These are phyloP conservation scores for Astrephomene gubernaculifera DNA, from an alignment of 139 green algal species.

Conservation along the genomic window DNA sequence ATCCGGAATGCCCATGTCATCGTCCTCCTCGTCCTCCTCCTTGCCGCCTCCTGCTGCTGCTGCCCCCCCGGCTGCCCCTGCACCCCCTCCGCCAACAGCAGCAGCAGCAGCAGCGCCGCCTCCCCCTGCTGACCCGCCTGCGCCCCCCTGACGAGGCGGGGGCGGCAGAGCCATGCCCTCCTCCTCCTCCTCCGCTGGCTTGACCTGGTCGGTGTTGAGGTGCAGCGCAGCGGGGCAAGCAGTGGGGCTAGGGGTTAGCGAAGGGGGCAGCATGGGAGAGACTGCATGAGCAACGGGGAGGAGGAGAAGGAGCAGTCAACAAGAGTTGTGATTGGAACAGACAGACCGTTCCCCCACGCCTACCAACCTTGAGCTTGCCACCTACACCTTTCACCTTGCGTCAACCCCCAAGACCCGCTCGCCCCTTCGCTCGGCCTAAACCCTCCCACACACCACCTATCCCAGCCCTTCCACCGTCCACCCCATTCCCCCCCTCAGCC, in stretches of 20 bases:
- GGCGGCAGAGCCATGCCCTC: conserved; percentile 61
- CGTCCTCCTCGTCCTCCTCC: conserved; percentile 57
- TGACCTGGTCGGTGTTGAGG: not conserved
- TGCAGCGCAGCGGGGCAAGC: not conserved
- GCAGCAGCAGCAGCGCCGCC: not conserved
- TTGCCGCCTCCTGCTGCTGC: not conserved
- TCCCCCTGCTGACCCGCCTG: not conserved
- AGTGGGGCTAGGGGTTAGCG: not conserved
- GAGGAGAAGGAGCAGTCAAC: no score
- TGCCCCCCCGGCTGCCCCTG: not conserved
- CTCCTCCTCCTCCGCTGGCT: conserved; percentile 28
- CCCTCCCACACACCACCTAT: not conserved
- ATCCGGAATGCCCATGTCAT: conserved; percentile 64
- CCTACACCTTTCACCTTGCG: no score
- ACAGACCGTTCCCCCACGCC: no score
- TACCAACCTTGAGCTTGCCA: no score
- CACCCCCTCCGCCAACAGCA: not conserved
- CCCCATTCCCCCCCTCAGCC: not conserved
- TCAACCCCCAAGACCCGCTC: not conserved
- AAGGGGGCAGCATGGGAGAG: not conserved
- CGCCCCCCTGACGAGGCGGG: conserved; percentile 10
- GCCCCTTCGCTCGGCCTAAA: not conserved
- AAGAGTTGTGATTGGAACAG: no score
- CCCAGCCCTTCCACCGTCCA: not conserved
- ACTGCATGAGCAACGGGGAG: not conserved